Conservation (phyloP, 2,329 filamentous ascomycete species). For the Coniochaeta sp. region DNA sequence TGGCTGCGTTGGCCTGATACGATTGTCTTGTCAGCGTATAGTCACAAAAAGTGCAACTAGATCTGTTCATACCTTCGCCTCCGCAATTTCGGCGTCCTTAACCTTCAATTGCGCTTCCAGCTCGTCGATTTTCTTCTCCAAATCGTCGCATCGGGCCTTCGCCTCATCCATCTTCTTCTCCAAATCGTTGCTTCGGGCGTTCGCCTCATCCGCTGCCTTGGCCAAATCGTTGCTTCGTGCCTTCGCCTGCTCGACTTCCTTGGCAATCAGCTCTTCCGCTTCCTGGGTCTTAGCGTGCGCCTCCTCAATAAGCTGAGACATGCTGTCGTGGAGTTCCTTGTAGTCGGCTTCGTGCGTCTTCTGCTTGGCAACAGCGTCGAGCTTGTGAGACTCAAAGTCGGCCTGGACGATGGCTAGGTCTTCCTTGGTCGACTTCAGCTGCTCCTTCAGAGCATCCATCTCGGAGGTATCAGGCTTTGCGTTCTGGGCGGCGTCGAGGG, state of each 20-base stretch:
- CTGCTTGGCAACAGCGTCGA: slow-evolving; percentile 41
- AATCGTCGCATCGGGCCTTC: slow-evolving; percentile 27
- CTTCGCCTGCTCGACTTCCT: slow-evolving; percentile 35
- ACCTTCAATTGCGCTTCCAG: slow-evolving; percentile 51
- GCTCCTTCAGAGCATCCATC: slow-evolving; percentile 41
- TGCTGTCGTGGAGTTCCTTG: slow-evolving; percentile 55
- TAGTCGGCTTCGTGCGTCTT: slow-evolving; percentile 55
- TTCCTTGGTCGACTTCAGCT: slow-evolving; percentile 24
- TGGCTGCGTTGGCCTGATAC: background rate
- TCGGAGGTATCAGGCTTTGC: slow-evolving; percentile 49
- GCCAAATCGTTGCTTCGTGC: background rate
- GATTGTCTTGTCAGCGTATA: slow-evolving; percentile 22
- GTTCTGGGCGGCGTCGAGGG: slow-evolving; percentile 51
- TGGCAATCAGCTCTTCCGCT: slow-evolving; percentile 23
- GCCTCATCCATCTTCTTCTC: slow-evolving; percentile 37
- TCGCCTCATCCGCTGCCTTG: too few species aligned
- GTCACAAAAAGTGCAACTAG: background rate
- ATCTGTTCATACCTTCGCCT: slow-evolving; percentile 43
- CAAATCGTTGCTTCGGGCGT: slow-evolving; percentile 30
- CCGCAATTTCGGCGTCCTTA: slow-evolving; percentile 57
- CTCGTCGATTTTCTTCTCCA: slow-evolving; percentile 42
- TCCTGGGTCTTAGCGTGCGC: slow-evolving; percentile 46
- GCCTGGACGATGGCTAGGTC: slow-evolving; percentile 33
- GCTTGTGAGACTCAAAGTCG: slow-evolving; percentile 45
- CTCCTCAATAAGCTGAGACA: slow-evolving; percentile 55